Evolutionary conservation across 768 basidiomycete genomes (phyloP).

Genomic region (Amanita muscaria): DNA sequence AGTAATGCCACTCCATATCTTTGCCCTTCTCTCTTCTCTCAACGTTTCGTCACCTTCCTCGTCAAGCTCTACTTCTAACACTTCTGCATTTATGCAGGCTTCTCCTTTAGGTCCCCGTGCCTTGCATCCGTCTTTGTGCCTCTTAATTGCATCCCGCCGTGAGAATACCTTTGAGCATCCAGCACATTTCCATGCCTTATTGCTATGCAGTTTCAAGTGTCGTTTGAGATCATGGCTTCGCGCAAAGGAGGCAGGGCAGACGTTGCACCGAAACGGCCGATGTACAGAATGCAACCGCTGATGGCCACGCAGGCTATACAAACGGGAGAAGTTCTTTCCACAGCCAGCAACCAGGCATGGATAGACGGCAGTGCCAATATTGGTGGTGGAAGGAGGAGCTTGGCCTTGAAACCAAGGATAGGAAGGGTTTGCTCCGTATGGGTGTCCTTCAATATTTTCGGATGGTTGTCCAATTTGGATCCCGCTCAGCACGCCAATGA

Average conservation of each 20-base stretch:
- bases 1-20: slow-evolving; percentile 57
- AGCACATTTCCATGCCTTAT: slow-evolving; percentile 63
- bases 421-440: slow-evolving; percentile 21
- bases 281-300: slow-evolving; percentile 56
- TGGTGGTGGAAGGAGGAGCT: slow-evolving; percentile 23
- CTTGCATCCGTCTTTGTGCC: slow-evolving; percentile 59
- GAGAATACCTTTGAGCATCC: slow-evolving; percentile 73
- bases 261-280: slow-evolving; percentile 54
- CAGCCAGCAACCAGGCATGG: slow-evolving; percentile 65
- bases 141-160: slow-evolving; percentile 69
- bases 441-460: slow-evolving; percentile 23
- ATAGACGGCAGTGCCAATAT: slow-evolving; percentile 71
- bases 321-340: slow-evolving; percentile 58
- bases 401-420: slow-evolving; percentile 28
- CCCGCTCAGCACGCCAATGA: slow-evolving; percentile 71
- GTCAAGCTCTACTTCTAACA: slow-evolving; percentile 50
- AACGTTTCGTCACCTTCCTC: slow-evolving; percentile 35
- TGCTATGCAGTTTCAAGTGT: slow-evolving; percentile 65
- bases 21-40: slow-evolving; percentile 51
- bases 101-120: slow-evolving; percentile 41
- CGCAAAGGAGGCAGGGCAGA: slow-evolving; percentile 68
- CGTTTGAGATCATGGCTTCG: slow-evolving; percentile 76
- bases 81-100: slow-evolving; percentile 46
- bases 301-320: slow-evolving; percentile 64
- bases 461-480: slow-evolving; percentile 54